A percentile compares a stretch with the other conserved stretches of the same genome.
phyloP scores from a whole-genome alignment of 2,329 filamentous ascomycete genomes.

The Xylaria arbuscula region DNA sequence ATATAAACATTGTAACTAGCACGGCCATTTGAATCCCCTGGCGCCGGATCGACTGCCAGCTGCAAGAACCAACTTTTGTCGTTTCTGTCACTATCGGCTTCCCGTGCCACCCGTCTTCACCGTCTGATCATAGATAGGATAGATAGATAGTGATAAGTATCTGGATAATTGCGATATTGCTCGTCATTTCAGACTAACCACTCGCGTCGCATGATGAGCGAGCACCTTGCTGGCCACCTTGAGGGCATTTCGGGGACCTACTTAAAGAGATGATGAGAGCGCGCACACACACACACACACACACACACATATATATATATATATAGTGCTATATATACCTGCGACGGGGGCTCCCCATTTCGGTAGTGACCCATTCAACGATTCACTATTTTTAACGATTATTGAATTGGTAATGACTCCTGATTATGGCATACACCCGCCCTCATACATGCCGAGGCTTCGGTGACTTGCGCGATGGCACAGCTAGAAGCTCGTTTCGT shows the following conservation, averaged over 20 bases:
- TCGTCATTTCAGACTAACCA: neutral
- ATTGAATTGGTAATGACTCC: neutral
- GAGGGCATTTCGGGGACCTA: conserved; percentile 18
- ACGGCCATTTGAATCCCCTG: too few relatives aligned
- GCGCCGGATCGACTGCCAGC: too few relatives aligned
- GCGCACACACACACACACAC: too few relatives aligned
- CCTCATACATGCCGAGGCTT: too few relatives aligned
- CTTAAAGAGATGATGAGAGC: neutral
- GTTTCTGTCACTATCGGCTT: too few relatives aligned
- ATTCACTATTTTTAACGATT: neutral
- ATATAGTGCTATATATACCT: too few relatives aligned
- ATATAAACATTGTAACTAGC: too few relatives aligned
- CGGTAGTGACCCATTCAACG: neutral
- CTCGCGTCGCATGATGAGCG: conserved; percentile 1
- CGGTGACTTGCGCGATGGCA: neutral
- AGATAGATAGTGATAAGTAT: neutral
- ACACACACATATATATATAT: too few relatives aligned
- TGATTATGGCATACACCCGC: neutral
- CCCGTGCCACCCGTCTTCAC: too few relatives aligned
- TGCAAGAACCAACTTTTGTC: too few relatives aligned
- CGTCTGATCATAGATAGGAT: too few relatives aligned
- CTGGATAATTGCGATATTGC: conserved; percentile 8
- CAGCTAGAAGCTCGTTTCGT: neutral
- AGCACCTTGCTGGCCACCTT: conserved; percentile 38
- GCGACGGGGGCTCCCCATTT: neutral